Base-by-base conservation (phyloP, 2,329 filamentous ascomycete genomes). In the Colletotrichum destructivum region DNA sequence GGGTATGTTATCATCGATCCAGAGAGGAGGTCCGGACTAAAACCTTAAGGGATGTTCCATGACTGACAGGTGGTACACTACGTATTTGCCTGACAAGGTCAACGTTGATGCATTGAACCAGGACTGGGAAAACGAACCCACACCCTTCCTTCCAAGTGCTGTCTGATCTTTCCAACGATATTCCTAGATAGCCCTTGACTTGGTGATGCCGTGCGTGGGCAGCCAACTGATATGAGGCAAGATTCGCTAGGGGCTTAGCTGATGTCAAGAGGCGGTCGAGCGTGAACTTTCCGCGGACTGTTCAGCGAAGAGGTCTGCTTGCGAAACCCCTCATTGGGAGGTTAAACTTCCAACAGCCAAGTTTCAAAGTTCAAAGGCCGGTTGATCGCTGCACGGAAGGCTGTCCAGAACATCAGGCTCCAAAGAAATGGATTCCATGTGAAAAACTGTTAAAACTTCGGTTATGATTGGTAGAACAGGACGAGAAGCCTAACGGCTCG, bases 121-220 rank as follows among this genome's bases (percentile, higher is more conserved):
- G 35, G 16, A 35, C 54, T 46, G 54, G 40, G 66, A 49, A 63
- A 60, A 47, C 46, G 40, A 64, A 52, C 47, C 66, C 60, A 55
- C 40, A 38, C 46, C 31, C 47, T 31, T 46, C 46, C 47, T 54
- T 69, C 42, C 59, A 60, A 55, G 21, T 64, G 55, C 46, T 72
- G 69, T 72, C 69, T 69, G 69, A 72, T 64, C 46, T 69, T 40
- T 59, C 38, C 69, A 72, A 31, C 69, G 69, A 54, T 71, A 47
- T 35, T 42, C 69, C 69, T 35, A 46, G 64, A 52, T 21, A 44
- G 3, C n/a, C 4, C 35, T 63, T n/a, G 35, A 16, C 23, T 26
- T 54, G 46, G 40, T 31, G 46, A 46, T 31, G 47, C 47, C 40
- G 46, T 40, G 35, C 54, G 54, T 54, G 65, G 47, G 42, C 35